Conservation (phyloP, 306 rosid species). For the Senna tora region DNA sequence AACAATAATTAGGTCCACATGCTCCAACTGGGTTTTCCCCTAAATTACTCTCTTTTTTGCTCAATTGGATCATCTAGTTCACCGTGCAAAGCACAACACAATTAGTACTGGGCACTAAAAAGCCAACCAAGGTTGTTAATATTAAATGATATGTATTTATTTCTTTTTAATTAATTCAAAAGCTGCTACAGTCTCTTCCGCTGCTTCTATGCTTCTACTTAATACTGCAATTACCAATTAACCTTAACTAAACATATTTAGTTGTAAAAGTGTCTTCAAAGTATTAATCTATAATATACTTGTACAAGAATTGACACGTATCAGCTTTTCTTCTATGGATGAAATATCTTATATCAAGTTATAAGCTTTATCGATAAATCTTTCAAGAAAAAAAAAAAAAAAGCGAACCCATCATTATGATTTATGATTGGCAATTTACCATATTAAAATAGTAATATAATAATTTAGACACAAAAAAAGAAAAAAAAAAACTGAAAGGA, state of each 20-base stretch:
- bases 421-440: not conserved
- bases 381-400: not conserved
- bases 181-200: not conserved
- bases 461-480: no score
- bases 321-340: not conserved
- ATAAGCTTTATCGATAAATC: not conserved
- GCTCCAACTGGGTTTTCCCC: slow-evolving; percentile 27
- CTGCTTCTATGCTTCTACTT: not conserved
- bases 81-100: not conserved
- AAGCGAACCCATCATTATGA: not conserved
- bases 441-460: not conserved
- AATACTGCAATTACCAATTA: not conserved
- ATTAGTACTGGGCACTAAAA: not conserved
- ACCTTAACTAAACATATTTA: not conserved
- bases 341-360: no score
- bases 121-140: not conserved
- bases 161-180: not conserved
- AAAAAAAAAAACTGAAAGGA: no score
- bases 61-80: not conserved
- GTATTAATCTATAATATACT: no score
- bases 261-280: no score
- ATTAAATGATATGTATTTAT: not conserved
- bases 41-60: slow-evolving; percentile 8
- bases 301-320: no score
- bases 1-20: slow-evolving; percentile 43